Evolutionary conservation across 2,329 filamentous ascomycete species (phyloP).

Genomic region (Thielaviopsis ethacetica): DNA sequence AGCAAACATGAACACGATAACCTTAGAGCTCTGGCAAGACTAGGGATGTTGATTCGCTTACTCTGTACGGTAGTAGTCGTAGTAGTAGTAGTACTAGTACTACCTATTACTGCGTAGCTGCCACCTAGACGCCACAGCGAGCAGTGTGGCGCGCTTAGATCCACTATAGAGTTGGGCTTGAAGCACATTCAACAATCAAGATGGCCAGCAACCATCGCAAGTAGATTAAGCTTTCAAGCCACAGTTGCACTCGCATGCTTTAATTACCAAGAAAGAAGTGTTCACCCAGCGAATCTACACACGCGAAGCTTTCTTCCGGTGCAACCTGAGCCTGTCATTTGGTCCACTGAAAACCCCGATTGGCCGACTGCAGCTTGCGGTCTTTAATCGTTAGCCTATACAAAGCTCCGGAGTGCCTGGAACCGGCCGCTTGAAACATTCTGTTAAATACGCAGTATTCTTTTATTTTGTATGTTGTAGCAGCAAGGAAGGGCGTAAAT

Average conservation of each 20-base stretch:
- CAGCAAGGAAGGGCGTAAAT: neutral
- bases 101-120: too few species aligned
- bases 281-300: neutral
- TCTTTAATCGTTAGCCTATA: neutral
- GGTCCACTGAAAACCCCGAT: neutral
- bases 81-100: too few species aligned
- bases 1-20: neutral
- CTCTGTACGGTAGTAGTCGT: too few species aligned
- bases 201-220: neutral
- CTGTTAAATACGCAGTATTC: neutral
- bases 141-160: neutral
- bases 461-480: neutral
- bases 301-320: neutral
- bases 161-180: neutral
- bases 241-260: neutral
- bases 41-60: neutral
- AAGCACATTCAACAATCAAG: neutral
- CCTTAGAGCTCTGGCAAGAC: neutral
- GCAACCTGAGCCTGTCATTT: neutral
- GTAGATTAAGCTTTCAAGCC: slow-evolving; percentile 3
- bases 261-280: neutral
- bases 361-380: neutral
- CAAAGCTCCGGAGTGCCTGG: neutral
- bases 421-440: neutral
- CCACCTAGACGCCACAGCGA: neutral